Percentiles rank a stretch among this genome's conserved stretches.
These are phyloP conservation scores for Mycena chlorophos DNA, from an alignment of 768 basidiomycete species.

Conservation along the genomic window DNA sequence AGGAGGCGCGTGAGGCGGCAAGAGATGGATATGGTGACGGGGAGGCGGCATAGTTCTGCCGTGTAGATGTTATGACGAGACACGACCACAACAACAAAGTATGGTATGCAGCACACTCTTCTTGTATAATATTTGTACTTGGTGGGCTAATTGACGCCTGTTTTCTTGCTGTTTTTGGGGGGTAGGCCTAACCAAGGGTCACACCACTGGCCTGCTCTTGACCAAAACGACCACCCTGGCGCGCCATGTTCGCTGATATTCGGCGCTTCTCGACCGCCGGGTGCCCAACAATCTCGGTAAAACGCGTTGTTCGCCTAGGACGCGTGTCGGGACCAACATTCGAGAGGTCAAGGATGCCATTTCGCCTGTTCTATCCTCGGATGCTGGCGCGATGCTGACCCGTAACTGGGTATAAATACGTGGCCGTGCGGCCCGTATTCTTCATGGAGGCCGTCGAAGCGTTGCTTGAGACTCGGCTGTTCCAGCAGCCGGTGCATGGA, in stretches of 20 bases:
- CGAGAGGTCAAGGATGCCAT: neutral
- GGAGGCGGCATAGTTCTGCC: neutral
- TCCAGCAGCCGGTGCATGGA: neutral
- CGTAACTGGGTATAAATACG: neutral
- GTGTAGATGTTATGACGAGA: neutral
- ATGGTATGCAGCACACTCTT: neutral
- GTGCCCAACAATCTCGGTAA: too few relatives aligned
- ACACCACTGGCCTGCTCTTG: too few relatives aligned
- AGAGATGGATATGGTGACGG: neutral
- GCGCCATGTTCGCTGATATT: too few relatives aligned
- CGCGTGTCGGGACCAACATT: too few relatives aligned
- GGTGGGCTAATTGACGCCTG: neutral
- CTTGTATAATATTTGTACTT: neutral
- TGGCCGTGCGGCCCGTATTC: neutral
- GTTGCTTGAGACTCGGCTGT: neutral
- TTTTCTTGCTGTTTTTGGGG: too few relatives aligned
- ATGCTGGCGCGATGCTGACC: too few relatives aligned
- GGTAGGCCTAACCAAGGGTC: too few relatives aligned
- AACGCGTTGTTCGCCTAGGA: neutral
- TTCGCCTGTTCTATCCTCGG: too few relatives aligned
- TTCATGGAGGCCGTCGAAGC: neutral
- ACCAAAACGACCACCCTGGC: too few relatives aligned
- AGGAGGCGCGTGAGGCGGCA: slow-evolving; percentile 5
- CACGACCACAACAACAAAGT: neutral
- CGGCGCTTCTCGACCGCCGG: too few relatives aligned